These are phyloP conservation scores for Penicillium lividum DNA, from an alignment of 495 filamentous ascomycete genomes.

Conservation along the genomic window DNA sequence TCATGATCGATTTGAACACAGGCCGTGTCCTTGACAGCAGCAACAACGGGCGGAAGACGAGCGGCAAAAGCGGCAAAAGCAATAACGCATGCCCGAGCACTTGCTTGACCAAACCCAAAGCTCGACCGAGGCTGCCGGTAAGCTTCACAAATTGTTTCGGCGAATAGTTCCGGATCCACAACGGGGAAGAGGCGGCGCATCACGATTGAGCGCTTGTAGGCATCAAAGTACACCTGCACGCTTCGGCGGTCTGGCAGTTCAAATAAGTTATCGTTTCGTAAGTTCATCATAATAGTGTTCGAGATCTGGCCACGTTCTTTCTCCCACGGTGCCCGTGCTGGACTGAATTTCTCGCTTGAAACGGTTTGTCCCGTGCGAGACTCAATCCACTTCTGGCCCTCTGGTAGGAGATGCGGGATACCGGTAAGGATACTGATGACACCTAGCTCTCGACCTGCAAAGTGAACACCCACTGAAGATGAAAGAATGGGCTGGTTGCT, in stretches of 20 bases:
- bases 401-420: constrained; percentile 46
- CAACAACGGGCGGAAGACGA: constrained; percentile 28
- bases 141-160: constrained; percentile 41
- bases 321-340: constrained; percentile 35
- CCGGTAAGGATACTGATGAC: constrained; percentile 48
- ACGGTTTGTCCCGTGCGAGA: constrained; percentile 46
- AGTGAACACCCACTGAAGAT: constrained; percentile 46
- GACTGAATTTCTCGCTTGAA: constrained; percentile 37
- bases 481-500: constrained; percentile 23
- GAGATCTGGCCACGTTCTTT: constrained; percentile 33
- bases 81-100: constrained; percentile 44
- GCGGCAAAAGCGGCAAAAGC: constrained; percentile 44
- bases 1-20: constrained; percentile 31
- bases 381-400: constrained; percentile 49
- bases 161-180: constrained; percentile 42
- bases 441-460: constrained; percentile 50
- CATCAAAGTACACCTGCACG: constrained; percentile 26
- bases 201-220: constrained; percentile 25
- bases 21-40: not conserved
- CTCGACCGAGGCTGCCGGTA: constrained; percentile 29
- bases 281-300: constrained; percentile 25
- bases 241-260: constrained; percentile 30
- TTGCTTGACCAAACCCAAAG: constrained; percentile 22
- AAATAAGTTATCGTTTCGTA: constrained; percentile 25
- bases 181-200: constrained; percentile 48